Base-by-base conservation (phyloP, 2,329 filamentous ascomycete genomes). In the Neodidymelliopsis sp. region DNA sequence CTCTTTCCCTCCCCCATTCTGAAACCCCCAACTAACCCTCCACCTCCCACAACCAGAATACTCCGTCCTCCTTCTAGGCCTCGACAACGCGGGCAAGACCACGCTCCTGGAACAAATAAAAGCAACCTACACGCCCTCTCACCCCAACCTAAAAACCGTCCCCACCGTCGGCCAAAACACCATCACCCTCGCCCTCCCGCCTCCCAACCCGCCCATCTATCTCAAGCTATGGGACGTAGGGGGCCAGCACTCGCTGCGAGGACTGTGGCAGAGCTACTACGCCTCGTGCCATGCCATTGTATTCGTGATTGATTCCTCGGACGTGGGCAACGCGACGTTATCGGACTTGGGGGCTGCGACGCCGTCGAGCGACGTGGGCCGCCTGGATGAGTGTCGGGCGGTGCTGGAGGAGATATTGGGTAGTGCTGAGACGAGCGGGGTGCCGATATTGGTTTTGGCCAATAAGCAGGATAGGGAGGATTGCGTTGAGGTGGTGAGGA, bases 401-500 rank as follows among this genome's bases (percentile, higher is more conserved):
- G 92, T 97, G 35, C 81, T 99, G 16, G 93, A 97, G 75, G 89
- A 90, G 60, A 92, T 97, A 37, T 78, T 99, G 64, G 87, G 91
- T 69, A 86, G 93, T 72, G 84, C 88, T 30, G 91, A 96, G 67
- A 90, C 93, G 2, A 90, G 91, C 63, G 93, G 94, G 10, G 91
- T 99, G 54, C 94, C 94, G 16, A 81, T 99, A 45, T 77, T 99
- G 46, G 90, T 99, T 37, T 77, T 99, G 58, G 94, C 94, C 53
- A 99, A 99, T 72, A 99, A 99, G 76, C 94, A 99, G 77, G 94
- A 99, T 72, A 80, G 93, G 2, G 94, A 99, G 75, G 94, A 97
- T 74, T 97, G 93, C 62, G 90, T 97, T 41, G 94, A 99, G 80
- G 94, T 97, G 2, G 93, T 97, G 52, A 81, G 91, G 58, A 97